Base-by-base conservation (phyloP, 1,139 yeast genomes). In the Hemisphaericaspora lyxosophila region DNA sequence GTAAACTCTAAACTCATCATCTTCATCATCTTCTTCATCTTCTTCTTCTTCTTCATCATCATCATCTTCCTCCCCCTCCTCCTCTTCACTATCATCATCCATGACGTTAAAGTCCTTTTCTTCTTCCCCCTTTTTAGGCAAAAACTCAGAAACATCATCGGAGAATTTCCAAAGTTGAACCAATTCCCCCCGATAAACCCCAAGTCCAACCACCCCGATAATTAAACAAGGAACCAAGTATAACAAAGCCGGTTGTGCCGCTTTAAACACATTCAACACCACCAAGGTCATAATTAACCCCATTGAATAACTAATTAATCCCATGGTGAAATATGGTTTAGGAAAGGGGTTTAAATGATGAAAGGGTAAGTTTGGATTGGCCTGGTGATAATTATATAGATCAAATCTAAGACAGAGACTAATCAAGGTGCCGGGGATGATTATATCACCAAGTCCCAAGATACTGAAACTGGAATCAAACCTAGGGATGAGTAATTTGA, bases 211-310 rank as follows among this genome's bases (percentile, higher is more conserved):
- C 6, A 39, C 33, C 2, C 46, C 43, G 22, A 27, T 24, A 17
- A 43, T 17, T 29, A 42, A 34, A 29, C 43, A 53, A 4, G 90
- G 89, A 5, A 80, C 80, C 27, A 82, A 59, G 51, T 81, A 82
- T 17, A 82, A 56, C 42, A 83, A 60, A 0, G 89, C 89, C 1
- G 89, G 89, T 56, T 82, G 89, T 1, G 82, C 86, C 5, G 54
- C 56, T 4, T 69, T 51, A 45, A 49, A 75, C 2, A 53, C 38
- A 33, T 62, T 59, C 42, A 74, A 55, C 1, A 69, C 74, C 3
- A 50, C 48, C 36, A 72, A 60, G 1, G 87, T 76, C 1, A 57
- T 38, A 0, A 58, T 26, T 33, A 82, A 54, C 0, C 80, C 82
- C 4, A 65, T 7, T 0, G 61, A 42, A 51, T 81, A 83, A 6